phyloP scores from a whole-genome alignment of 2,329 filamentous ascomycete species.

The Alternaria consortialis region DNA sequence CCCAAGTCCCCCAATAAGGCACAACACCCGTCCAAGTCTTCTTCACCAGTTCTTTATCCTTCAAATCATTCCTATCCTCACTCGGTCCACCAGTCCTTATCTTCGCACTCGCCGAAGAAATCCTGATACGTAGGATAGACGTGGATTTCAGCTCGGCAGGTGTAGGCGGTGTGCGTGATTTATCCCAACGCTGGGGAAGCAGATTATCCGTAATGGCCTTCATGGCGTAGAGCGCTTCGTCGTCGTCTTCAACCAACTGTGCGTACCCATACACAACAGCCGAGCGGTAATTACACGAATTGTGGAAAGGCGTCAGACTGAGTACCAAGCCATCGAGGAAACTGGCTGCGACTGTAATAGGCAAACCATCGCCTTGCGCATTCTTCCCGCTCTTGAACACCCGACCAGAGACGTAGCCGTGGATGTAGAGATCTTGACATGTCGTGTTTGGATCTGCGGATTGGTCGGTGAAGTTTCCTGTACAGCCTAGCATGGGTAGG shows the following conservation, averaged over 20 bases:
- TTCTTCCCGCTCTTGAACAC: constrained; percentile 61
- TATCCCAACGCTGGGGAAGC: constrained; percentile 44
- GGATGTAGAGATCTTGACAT: constrained; percentile 43
- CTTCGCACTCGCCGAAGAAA: constrained; percentile 44
- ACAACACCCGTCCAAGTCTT: constrained; percentile 49
- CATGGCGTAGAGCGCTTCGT: constrained; percentile 44
- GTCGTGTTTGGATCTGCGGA: constrained; percentile 68
- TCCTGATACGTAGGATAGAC: constrained; percentile 37
- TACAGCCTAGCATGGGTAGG: constrained; percentile 54
- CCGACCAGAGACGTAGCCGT: constrained; percentile 59
- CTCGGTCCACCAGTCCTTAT: constrained; percentile 43
- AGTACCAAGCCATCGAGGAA: constrained; percentile 48
- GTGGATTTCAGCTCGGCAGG: constrained; percentile 41
- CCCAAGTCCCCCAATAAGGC: constrained; percentile 46
- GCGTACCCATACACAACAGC: constrained; percentile 45
- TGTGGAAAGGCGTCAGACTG: constrained; percentile 47
- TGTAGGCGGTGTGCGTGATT: constrained; percentile 40
- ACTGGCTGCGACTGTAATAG: constrained; percentile 12
- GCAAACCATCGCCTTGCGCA: neutral
- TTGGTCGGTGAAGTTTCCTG: constrained; percentile 48
- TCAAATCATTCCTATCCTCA: constrained; percentile 47
- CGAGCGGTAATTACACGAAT: constrained; percentile 49
- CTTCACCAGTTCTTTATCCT: constrained; percentile 31
- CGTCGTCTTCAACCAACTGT: constrained; percentile 27
- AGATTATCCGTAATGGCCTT: constrained; percentile 45